Evolutionary conservation across 164 flowering plant species (phyloP), one percentile per base, ranked within the genome.

Genomic region (Hamamelis virginiana): DNA sequence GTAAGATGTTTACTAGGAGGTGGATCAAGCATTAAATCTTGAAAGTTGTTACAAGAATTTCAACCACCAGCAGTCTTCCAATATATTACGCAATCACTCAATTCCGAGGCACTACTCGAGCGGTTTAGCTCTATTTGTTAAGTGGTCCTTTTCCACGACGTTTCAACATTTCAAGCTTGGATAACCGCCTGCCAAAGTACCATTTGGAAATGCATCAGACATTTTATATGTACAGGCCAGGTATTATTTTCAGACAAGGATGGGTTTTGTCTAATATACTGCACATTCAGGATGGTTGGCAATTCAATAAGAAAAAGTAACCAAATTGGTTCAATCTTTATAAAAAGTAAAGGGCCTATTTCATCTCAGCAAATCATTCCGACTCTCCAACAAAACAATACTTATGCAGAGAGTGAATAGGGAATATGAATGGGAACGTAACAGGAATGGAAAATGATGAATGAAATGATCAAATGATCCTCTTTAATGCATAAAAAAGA

Each of bases 81-180:
- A 0, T 9, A 15, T 11, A 28, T 27, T 45, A 59, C 10, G 13
- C 26, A 13, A n/a, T 10, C 63, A 4, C n/a, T n/a, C n/a, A 38
- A 28, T 13, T 33, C 18, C 19, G 33, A 59, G 33, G 8, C 15
- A n/a, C n/a, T 16, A 11, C 38, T 23, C 14, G 38, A 57, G 65
- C 19, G 11, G 55, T 15, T 28, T 65, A 14, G 13, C 50, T 73
- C 82, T 77, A 78, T 58, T 83, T 84, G 65, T 69, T 86, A 26
- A 91, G 93, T 18, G 97, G 85, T 60, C 92, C 91, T 70, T 91
- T 91, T 28, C 89, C 91, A 67, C 95, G 95, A 53, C 95, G 89
- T 81, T 90, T 91, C 85, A 85, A 73, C 95, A 89, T 90, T 75
- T 90, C 88, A 71, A 87, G 89, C 82, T 84, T 88, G 25, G 85